These are phyloP conservation scores for Jatropha podagrica DNA, from an alignment of 441 rosid genomes.

Conservation along the genomic window DNA sequence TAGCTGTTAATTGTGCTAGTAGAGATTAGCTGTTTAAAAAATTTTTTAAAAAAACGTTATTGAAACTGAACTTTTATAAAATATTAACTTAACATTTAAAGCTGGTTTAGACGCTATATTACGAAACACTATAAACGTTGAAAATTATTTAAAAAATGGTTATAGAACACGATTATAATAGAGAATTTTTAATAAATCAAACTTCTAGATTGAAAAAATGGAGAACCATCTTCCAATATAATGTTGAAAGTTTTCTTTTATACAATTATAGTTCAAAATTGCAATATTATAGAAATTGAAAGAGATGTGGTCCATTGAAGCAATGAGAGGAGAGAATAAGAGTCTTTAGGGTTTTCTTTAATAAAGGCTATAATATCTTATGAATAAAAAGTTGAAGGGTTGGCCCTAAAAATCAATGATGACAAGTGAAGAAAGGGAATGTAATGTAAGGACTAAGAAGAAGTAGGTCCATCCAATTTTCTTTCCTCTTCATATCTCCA, in stretches of 20 bases:
- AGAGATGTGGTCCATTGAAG: constrained; percentile 8
- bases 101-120: too few relatives aligned
- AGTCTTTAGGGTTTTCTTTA: not conserved
- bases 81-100: too few relatives aligned
- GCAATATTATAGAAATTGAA: not conserved
- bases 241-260: too few relatives aligned
- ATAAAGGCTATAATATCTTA: not conserved
- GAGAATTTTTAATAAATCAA: too few relatives aligned
- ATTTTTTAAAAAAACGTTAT: too few relatives aligned
- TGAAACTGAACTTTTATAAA: too few relatives aligned
- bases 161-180: too few relatives aligned
- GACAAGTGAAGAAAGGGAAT: constrained; percentile 22
- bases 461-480: constrained; percentile 25
- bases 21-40: too few relatives aligned
- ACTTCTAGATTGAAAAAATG: not conserved
- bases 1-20: too few relatives aligned
- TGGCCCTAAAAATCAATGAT: constrained; percentile 30
- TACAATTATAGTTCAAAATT: not conserved
- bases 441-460: not conserved
- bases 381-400: constrained; percentile 6
- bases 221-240: not conserved
- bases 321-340: not conserved
- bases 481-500: constrained; percentile 21
- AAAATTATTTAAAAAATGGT: too few relatives aligned
- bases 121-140: too few relatives aligned